Evolutionary conservation across 1,139 yeast genomes (phyloP).

Genomic region (Sugiyamaella xylanicola): DNA sequence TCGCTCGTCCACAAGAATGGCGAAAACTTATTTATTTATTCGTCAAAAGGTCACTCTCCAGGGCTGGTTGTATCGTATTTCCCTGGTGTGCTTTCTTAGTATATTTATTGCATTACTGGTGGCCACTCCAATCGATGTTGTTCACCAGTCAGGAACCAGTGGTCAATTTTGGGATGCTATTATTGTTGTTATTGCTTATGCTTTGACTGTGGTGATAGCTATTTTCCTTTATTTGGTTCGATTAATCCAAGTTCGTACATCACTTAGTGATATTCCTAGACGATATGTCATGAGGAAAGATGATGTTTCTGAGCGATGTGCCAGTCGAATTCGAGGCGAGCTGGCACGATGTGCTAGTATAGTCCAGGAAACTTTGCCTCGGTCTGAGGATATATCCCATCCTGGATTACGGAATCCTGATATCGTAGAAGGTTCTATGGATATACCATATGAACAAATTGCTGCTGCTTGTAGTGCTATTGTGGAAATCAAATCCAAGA

Average conservation of each 20-base stretch:
- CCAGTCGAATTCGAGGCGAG: slow-evolving; percentile 47
- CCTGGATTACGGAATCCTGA: slow-evolving; percentile 58
- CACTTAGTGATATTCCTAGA: slow-evolving; percentile 75
- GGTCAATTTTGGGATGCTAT: slow-evolving; percentile 67
- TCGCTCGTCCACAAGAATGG: not conserved
- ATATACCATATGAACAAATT: slow-evolving; percentile 65
- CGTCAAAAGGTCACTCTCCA: slow-evolving; percentile 10
- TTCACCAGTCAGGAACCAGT: slow-evolving; percentile 62
- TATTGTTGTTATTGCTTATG: slow-evolving; percentile 74
- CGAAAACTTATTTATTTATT: not conserved
- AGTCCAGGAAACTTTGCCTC: slow-evolving; percentile 55
- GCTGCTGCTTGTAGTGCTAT: slow-evolving; percentile 42
- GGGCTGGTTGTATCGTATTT: slow-evolving; percentile 53
- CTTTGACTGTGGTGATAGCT: slow-evolving; percentile 55
- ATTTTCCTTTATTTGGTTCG: slow-evolving; percentile 54
- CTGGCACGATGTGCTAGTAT: slow-evolving; percentile 53
- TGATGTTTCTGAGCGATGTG: slow-evolving; percentile 61
- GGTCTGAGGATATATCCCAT: slow-evolving; percentile 51
- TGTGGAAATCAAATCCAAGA: slow-evolving; percentile 49
- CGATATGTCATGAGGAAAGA: slow-evolving; percentile 67
- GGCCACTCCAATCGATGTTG: slow-evolving; percentile 75
- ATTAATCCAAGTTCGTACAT: slow-evolving; percentile 57
- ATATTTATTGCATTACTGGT: slow-evolving; percentile 59
- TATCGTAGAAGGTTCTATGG: slow-evolving; percentile 52
- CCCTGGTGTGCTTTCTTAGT: slow-evolving; percentile 54